Base-by-base conservation (phyloP, 164 flowering plant genomes). In the Kalanchoe fedtschenkoi region DNA sequence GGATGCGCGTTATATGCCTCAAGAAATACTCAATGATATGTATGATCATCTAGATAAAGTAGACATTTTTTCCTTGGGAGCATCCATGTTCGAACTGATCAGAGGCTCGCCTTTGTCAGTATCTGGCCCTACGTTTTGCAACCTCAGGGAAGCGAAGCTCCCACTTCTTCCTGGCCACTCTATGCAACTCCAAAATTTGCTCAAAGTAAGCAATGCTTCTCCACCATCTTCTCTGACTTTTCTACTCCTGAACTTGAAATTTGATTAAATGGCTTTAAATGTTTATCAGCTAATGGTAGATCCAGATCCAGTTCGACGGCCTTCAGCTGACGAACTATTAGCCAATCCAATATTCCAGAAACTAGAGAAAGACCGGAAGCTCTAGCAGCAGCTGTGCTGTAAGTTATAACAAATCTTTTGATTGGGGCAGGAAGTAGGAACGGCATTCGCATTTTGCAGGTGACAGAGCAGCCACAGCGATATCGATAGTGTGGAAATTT, bases 1-100 rank as follows among this genome's bases (percentile, higher is more conserved):
- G 2, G 99, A 93, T 82, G 95, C 91, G 22, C 89, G 97, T 0
- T 93, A 93, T 70, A 87, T 88, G 97, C 96, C 99, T 65, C 90
- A 73, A 61, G 99, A 93, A 79, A 87, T 93, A 57, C 69, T 93
- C 57, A 93, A 90, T 65, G 95, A 88, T 60, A 75, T 81, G 24
- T 85, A 81, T 69, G 97, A 93, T 66, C 72, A 85, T 68, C 88
- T 93, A 21, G 88, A 88, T 68, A 88, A 87, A 71, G 99, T 84
- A 51, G 99, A 88, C 68, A 81, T 93, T 51, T 93, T 86, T 77
- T 93, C 96, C 14, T 58, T 93, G 67, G 99, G 97, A 60, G 95
- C 76, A 64, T 47, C 95, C 37, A 75, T 88, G 16, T 90, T 79
- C 76, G 99, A 87, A 72, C 84, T 93, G 55, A 70, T 87, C 34